Conservation (phyloP, 192 early-diverging fungal species). For the Podila epigama region DNA sequence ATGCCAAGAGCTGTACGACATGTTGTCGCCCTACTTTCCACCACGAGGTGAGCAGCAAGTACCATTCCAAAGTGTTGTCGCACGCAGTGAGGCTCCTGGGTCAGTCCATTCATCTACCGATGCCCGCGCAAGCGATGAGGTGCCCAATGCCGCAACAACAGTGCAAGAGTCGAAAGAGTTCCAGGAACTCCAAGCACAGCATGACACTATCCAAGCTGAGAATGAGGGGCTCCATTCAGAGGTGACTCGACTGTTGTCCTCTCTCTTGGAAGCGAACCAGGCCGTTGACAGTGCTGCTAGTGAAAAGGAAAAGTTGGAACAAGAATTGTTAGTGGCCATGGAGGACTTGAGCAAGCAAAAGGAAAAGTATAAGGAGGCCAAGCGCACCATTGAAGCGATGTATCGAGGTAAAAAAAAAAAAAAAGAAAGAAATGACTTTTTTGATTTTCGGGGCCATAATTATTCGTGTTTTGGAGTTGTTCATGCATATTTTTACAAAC, state of each 20-base stretch:
- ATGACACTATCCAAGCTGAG: background rate
- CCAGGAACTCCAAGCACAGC: background rate
- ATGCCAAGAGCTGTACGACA: background rate
- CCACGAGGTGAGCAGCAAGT: background rate
- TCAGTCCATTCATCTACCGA: background rate
- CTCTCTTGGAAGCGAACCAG: background rate
- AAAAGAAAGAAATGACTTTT: background rate
- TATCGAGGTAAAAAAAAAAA: conserved; percentile 17
- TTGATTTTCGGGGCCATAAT: background rate
- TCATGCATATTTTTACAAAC: background rate
- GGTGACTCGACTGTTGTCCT: background rate
- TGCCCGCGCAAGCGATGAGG: background rate
- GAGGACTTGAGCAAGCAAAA: background rate
- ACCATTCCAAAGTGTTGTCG: background rate
- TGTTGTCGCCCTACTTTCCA: background rate
- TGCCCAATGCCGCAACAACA: no score
- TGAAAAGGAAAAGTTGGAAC: background rate
- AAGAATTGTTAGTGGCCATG: background rate
- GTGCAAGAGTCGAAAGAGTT: background rate
- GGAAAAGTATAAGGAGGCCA: background rate
- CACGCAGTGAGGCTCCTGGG: no score
- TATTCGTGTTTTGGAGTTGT: background rate
- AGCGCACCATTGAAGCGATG: background rate
- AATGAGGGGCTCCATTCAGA: background rate
- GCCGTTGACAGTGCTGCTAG: background rate